Evolutionary conservation across 352 stramenopile species (phyloP), one percentile per base, ranked within the genome.

Genomic region (Phytophthora capsici): DNA sequence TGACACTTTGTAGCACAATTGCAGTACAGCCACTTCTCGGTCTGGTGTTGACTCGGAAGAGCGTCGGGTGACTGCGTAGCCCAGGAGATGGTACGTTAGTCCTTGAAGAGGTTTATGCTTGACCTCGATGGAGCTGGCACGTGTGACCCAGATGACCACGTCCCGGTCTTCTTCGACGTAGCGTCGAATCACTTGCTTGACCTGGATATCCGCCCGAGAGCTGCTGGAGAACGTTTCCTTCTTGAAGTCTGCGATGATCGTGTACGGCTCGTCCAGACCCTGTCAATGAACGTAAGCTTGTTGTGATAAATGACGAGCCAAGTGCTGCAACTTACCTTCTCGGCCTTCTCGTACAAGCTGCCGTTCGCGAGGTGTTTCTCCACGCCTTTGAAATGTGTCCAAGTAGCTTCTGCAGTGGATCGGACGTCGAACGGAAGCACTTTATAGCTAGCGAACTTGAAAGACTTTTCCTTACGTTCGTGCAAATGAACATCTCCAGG

Each of bases 131-230:
- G 79, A 78, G 4, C 82, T 59, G 25, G 82, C 57, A 7, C 58
- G 49, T 4, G 50, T 46, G 19, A 64, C 49, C 76, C 75, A 84
- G 8, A 80, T 61, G 26, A 86, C 71, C 6, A 89, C 20, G 3
- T 82, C 70, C 19, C 76, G 80, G 41, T 84, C 75, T 28, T 70
- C 30, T 28, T 87, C 75, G 4, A 75, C 69, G 47, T 82, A 80
- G 7, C 80, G 73, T 5, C 77, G 75, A 8, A 87, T 56, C 19
- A 86, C 69, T 61, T 89, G 77, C 22, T 83, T 74, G 7, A 87
- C 64, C 1, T 67, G 48, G 60, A 89, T 84, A 14, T 84, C 63
- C 13, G 77, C 75, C 12, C 63, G 62, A 22, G 64, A 80, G 28
- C 65, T 66, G 50, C 73, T 78, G 16, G 64, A 68, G n/a, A 58